Evolutionary conservation across 2,329 filamentous ascomycete species (phyloP).

Genomic region (Hysterium pulicare): DNA sequence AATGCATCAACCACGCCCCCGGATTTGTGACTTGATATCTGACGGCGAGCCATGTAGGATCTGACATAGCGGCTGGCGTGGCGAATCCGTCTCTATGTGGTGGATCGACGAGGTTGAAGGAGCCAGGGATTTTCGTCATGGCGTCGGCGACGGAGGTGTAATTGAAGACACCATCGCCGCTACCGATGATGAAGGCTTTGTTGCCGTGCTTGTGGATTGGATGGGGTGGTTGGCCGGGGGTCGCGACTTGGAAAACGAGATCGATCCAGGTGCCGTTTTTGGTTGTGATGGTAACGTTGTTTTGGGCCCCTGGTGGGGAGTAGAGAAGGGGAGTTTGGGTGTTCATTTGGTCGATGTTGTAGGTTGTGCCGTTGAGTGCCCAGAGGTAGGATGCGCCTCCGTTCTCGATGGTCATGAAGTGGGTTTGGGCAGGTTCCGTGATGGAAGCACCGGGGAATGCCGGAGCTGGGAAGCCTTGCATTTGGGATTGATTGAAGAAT

Average conservation of each 20-base stretch:
- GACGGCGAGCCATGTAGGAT: slow-evolving; percentile 41
- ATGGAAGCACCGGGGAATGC: too few species aligned
- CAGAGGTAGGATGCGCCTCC: slow-evolving; percentile 49
- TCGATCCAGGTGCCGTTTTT: slow-evolving; percentile 34
- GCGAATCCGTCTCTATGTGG: slow-evolving; percentile 51
- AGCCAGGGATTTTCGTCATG: slow-evolving; percentile 39
- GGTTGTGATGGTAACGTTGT: slow-evolving; percentile 45
- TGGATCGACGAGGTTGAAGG: slow-evolving; percentile 58
- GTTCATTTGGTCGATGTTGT: slow-evolving; percentile 39
- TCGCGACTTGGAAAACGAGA: slow-evolving; percentile 22
- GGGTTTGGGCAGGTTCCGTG: slow-evolving; percentile 50
- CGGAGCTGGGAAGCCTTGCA: slow-evolving; percentile 49
- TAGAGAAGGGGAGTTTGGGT: slow-evolving; percentile 50
- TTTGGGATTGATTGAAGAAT: slow-evolving; percentile 44
- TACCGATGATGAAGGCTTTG: slow-evolving; percentile 57
- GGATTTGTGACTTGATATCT: slow-evolving; percentile 47
- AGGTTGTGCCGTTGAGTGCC: slow-evolving; percentile 49
- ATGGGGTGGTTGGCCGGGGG: slow-evolving; percentile 49
- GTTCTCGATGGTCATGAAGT: slow-evolving; percentile 33
- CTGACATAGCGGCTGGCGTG: slow-evolving; percentile 25
- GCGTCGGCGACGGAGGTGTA: slow-evolving; percentile 56
- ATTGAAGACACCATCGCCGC: slow-evolving; percentile 46
- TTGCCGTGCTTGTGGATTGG: slow-evolving; percentile 64
- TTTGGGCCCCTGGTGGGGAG: slow-evolving; percentile 19
- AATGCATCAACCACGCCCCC: slow-evolving; percentile 49